Percentiles rank a stretch among this genome's conserved stretches.
Evolutionary conservation across 2,329 filamentous ascomycete species (phyloP).

Genomic region (Colletotrichum melonis): DNA sequence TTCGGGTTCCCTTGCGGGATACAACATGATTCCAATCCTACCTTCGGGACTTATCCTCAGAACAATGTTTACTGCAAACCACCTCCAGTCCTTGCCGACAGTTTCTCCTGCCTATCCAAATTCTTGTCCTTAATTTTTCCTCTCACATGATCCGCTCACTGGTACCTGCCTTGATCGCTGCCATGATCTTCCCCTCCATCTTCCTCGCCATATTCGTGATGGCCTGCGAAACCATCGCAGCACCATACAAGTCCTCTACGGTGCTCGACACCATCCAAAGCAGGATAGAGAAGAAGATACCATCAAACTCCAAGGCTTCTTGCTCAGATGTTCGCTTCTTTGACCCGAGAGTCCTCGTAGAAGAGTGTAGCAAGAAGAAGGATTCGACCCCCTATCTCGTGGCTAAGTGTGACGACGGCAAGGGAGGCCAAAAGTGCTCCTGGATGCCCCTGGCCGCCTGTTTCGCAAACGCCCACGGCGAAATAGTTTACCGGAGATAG

Average conservation of each 20-base stretch:
- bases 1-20: neutral
- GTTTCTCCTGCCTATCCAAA: neutral
- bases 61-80: neutral
- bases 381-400: neutral
- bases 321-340: neutral
- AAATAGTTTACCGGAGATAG: neutral
- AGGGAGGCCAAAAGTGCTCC: neutral
- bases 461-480: neutral
- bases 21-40: neutral
- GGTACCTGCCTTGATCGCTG: neutral
- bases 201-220: neutral
- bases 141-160: neutral
- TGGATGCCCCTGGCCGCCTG: neutral
- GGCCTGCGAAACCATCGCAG: neutral
- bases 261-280: neutral
- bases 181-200: neutral
- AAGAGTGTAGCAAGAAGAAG: neutral
- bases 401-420: neutral
- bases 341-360: neutral
- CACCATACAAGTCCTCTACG: neutral
- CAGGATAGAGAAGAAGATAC: neutral
- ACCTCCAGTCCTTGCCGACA: neutral
- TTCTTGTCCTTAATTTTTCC: neutral
- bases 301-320: neutral
- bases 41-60: neutral